A percentile compares a stretch with the other conserved stretches of the same genome.
Evolutionary conservation across 352 stramenopile genomes (phyloP).

Genomic region (Globisporangium takayamanum): DNA sequence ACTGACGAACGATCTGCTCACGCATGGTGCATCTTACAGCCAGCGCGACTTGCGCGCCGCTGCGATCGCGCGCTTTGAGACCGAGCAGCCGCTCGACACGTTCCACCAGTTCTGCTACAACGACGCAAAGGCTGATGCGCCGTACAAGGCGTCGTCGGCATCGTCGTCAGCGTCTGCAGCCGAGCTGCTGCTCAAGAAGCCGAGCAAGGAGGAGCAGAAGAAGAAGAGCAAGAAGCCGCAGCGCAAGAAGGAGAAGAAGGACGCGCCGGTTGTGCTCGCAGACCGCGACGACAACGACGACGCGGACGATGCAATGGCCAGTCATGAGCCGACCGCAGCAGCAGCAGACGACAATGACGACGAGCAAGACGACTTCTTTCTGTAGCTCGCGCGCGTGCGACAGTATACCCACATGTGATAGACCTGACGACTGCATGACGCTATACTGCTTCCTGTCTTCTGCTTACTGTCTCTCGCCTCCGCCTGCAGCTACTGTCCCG

Average conservation of each 20-base stretch:
- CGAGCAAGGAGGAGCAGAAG: constrained; percentile 62
- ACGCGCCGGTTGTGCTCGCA: constrained; percentile 27
- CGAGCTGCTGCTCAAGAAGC: constrained; percentile 55
- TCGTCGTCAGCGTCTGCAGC: constrained; percentile 18
- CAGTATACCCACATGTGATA: background rate
- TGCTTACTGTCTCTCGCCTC: background rate
- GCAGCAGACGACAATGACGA: constrained; percentile 27
- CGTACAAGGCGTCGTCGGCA: constrained; percentile 1
- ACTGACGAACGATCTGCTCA: background rate
- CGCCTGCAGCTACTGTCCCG: background rate
- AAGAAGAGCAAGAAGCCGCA: constrained; percentile 51
- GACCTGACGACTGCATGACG: background rate
- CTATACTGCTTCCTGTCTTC: background rate
- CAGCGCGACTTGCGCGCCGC: constrained; percentile 38
- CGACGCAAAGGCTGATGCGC: constrained; percentile 29
- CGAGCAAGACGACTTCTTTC: constrained; percentile 64
- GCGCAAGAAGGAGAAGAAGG: constrained; percentile 35
- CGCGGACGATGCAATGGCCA: constrained; percentile 3
- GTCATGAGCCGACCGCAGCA: constrained; percentile 10
- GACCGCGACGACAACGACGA: constrained; percentile 45
- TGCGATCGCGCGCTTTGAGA: constrained; percentile 42
- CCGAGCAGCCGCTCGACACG: constrained; percentile 47
- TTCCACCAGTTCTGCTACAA: constrained; percentile 78
- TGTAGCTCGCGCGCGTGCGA: constrained; percentile 18
- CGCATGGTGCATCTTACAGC: constrained; percentile 3